Evolutionary conservation across 805 yeast genomes (phyloP).

Genomic region (Candida nonsorbophila): DNA sequence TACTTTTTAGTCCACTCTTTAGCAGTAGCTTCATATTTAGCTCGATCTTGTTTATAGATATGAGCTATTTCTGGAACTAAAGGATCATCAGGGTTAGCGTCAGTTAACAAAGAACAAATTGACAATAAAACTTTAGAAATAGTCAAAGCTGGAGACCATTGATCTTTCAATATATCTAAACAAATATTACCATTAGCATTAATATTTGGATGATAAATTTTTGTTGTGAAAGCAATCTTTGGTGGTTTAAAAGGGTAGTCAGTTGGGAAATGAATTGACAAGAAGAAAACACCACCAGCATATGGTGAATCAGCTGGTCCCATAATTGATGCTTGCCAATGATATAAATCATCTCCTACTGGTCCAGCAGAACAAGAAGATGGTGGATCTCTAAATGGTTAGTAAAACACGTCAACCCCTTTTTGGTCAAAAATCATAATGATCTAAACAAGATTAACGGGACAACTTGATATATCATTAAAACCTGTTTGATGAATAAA

Average conservation of each 20-base stretch:
- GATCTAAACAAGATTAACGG: not conserved
- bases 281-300: conserved; percentile 91
- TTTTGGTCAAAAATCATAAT: not conserved
- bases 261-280: conserved; percentile 96
- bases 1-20: conserved; percentile 98
- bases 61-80: conserved; percentile 98
- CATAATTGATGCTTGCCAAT: conserved; percentile 99
- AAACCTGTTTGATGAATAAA: conserved; percentile 12
- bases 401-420: conserved; percentile 1
- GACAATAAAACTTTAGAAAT: conserved; percentile 92
- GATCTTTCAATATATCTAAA: conserved; percentile 93
- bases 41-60: conserved; percentile 87
- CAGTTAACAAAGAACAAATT: conserved; percentile 91
- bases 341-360: conserved; percentile 94
- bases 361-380: conserved; percentile 99
- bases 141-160: conserved; percentile 98
- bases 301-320: conserved; percentile 94
- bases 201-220: conserved; percentile 96
- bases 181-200: conserved; percentile 95
- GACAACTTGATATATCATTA: not conserved
- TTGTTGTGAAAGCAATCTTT: conserved; percentile 80
- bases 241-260: conserved; percentile 99
- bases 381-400: conserved; percentile 81
- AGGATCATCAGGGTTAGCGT: conserved; percentile 99
- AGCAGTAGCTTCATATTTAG: conserved; percentile 94